These are phyloP conservation scores for Fraxinus cuspidata DNA, from an alignment of 257 asterid species.

Conservation along the genomic window DNA sequence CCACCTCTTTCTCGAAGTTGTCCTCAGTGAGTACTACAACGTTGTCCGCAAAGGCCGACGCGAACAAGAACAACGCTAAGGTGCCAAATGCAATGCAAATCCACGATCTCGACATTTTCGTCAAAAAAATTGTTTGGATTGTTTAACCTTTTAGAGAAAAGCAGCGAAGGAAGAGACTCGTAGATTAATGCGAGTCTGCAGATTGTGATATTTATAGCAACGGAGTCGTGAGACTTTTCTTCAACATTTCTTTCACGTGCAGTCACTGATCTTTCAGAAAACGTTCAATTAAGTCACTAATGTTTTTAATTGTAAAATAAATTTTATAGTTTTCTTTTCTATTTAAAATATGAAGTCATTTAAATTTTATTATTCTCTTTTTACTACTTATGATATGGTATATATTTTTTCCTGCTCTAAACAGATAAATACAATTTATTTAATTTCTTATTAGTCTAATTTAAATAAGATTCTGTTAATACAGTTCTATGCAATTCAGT, in stretches of 20 bases:
- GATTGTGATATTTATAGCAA: neutral
- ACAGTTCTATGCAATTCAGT: too few species aligned
- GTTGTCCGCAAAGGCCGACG: conserved; percentile 60
- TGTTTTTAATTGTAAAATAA: too few species aligned
- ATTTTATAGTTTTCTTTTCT: too few species aligned
- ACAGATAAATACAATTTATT: too few species aligned
- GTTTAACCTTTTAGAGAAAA: neutral
- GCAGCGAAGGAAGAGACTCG: neutral
- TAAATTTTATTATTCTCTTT: too few species aligned
- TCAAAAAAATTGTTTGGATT: neutral
- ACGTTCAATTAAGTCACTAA: too few species aligned
- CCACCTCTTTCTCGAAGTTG: conserved; percentile 84
- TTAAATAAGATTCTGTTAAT: too few species aligned
- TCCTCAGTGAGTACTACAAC: conserved; percentile 82
- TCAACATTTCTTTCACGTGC: neutral
- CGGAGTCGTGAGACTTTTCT: neutral
- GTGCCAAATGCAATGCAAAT: conserved; percentile 39
- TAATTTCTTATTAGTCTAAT: too few species aligned
- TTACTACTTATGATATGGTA: too few species aligned
- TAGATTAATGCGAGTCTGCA: neutral
- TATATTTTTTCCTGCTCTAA: too few species aligned
- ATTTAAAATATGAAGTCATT: too few species aligned
- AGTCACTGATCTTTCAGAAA: too few species aligned
- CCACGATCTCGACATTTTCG: conserved; percentile 50
- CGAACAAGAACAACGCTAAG: conserved; percentile 41